Percentiles rank a stretch among this genome's conserved stretches.
Conservation (phyloP, 1,284 basidiomycete genomes). For the Boletus mariae region DNA sequence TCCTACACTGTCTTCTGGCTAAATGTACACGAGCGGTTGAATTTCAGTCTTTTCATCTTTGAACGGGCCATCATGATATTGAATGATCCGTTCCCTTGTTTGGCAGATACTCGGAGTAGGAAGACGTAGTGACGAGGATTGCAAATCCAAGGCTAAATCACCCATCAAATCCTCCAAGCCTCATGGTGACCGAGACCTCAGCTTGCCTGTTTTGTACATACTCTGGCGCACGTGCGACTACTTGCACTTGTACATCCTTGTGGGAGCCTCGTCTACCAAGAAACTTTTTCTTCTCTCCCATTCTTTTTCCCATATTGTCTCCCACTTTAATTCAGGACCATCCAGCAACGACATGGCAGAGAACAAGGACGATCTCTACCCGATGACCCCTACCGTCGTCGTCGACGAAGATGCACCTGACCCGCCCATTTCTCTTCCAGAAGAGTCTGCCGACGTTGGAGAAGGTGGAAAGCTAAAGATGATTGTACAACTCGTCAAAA, state of each 20-base stretch:
- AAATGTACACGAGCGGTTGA: too few species aligned
- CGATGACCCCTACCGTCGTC: background rate
- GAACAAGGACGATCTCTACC: slow-evolving; percentile 9
- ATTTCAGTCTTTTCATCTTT: too few species aligned
- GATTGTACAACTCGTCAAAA: slow-evolving; percentile 84
- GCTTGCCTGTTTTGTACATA: slow-evolving; percentile 18
- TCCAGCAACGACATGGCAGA: slow-evolving; percentile 17
- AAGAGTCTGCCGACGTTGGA: slow-evolving; percentile 61
- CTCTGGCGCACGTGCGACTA: slow-evolving; percentile 18
- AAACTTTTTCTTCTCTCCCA: slow-evolving; percentile 3
- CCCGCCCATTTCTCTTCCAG: slow-evolving; percentile 70
- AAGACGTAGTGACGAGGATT: too few species aligned
- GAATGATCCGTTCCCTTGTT: too few species aligned
- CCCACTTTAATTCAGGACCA: background rate
- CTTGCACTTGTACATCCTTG: slow-evolving; percentile 11
- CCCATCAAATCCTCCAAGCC: too few species aligned
- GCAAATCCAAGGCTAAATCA: too few species aligned
- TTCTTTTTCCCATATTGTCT: background rate
- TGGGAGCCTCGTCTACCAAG: background rate
- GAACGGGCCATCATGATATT: too few species aligned
- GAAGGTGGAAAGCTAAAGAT: slow-evolving; percentile 90
- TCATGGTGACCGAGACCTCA: too few species aligned
- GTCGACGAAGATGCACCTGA: slow-evolving; percentile 54
- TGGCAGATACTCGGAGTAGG: too few species aligned
- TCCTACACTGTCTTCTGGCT: too few species aligned